Conservation (phyloP, 2,329 filamentous ascomycete genomes). For the Xylaria sp. region DNA sequence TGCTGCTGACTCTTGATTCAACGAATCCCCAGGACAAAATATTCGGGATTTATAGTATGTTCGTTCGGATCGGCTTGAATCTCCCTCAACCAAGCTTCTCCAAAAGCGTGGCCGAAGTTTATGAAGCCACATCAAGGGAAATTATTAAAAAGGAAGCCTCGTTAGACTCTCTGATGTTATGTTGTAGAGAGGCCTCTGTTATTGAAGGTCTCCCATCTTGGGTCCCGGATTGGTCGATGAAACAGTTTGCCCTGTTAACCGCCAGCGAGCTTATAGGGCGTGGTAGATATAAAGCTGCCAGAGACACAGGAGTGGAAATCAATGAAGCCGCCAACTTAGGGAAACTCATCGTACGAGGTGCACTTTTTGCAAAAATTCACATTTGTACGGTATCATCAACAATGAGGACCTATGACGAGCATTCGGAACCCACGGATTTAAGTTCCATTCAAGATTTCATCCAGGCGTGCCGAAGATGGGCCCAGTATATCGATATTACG, state of each 20-base stretch:
- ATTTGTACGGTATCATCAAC: neutral
- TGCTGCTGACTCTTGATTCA: neutral
- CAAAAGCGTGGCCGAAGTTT: neutral
- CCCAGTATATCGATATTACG: neutral
- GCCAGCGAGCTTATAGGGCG: neutral
- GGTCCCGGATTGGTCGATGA: conserved; percentile 17
- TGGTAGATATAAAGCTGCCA: neutral
- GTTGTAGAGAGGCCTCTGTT: neutral
- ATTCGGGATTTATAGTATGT: conserved; percentile 16
- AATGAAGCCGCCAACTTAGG: neutral
- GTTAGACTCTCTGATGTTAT: neutral
- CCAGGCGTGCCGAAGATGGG: conserved; percentile 8
- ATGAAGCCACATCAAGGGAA: neutral
- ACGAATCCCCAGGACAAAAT: conserved; percentile 21
- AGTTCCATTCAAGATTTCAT: neutral
- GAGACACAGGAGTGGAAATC: neutral
- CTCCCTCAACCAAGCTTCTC: conserved; percentile 5
- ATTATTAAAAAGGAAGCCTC: neutral
- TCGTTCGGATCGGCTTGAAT: neutral
- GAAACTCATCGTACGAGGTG: conserved; percentile 10
- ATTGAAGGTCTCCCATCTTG: conserved; percentile 19
- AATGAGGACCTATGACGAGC: neutral
- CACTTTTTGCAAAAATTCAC: conserved; percentile 7
- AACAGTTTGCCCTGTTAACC: neutral
- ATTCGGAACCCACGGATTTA: no score